Evolutionary conservation across 768 basidiomycete species (phyloP).

Genomic region (Chiua virens): DNA sequence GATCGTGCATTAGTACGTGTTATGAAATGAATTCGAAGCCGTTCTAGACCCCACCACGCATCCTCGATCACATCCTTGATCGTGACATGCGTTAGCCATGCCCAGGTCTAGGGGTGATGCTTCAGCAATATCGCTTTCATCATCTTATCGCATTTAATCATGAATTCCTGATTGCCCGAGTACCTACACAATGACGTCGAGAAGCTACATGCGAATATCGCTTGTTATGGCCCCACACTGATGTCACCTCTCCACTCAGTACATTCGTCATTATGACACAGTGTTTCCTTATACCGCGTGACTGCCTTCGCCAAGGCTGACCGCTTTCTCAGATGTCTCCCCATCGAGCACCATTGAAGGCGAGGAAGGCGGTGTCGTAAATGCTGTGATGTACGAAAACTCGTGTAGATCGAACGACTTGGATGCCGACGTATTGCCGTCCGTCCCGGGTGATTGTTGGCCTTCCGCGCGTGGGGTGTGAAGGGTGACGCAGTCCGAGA

Average conservation of each 20-base stretch:
- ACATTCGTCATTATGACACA: slow-evolving; percentile 2
- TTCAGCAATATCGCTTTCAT: neutral
- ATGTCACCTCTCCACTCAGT: slow-evolving; percentile 11
- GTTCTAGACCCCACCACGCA: neutral
- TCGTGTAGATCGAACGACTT: slow-evolving; percentile 27
- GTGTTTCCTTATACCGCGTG: slow-evolving; percentile 11
- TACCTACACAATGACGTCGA: slow-evolving; percentile 7
- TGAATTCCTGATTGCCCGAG: slow-evolving; percentile 14
- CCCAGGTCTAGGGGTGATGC: slow-evolving; percentile 2
- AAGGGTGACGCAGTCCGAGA: slow-evolving; percentile 9
- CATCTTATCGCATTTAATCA: slow-evolving; percentile 29
- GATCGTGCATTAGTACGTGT: slow-evolving; percentile 17
- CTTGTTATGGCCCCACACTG: neutral
- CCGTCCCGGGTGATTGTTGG: slow-evolving; percentile 12
- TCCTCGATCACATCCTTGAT: slow-evolving; percentile 13
- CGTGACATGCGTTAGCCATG: slow-evolving; percentile 24
- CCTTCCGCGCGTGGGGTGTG: neutral
- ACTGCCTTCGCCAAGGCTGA: slow-evolving; percentile 4
- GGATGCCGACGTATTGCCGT: slow-evolving; percentile 10
- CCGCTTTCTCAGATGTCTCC: slow-evolving; percentile 11
- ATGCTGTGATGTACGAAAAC: slow-evolving; percentile 32
- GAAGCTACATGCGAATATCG: slow-evolving; percentile 13
- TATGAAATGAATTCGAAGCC: too few species aligned
- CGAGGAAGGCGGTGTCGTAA: slow-evolving; percentile 31
- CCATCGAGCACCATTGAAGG: slow-evolving; percentile 16